Evolutionary conservation across 2,329 filamentous ascomycete species (phyloP).

Genomic region (Atkinsonella hypoxylon): DNA sequence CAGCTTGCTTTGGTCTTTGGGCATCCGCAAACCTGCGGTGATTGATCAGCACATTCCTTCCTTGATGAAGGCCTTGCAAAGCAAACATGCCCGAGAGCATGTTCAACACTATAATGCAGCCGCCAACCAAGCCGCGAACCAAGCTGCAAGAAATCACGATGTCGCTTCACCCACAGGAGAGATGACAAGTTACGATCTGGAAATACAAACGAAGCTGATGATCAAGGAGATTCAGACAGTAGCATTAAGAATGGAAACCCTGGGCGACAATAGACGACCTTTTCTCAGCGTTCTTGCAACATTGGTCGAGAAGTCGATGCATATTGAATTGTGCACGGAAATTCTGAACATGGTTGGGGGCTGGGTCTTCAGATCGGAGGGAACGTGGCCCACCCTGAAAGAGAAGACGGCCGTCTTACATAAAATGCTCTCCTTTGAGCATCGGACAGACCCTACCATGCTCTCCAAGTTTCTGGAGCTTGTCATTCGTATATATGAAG

Average conservation of each 20-base stretch:
- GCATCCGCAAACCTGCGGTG: slow-evolving; percentile 69
- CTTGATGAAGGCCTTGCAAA: slow-evolving; percentile 87
- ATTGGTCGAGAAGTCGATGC: slow-evolving; percentile 87
- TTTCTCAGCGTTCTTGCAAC: slow-evolving; percentile 93
- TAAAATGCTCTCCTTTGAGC: slow-evolving; percentile 96
- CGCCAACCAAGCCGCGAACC: slow-evolving; percentile 35
- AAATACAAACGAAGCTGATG: slow-evolving; percentile 83
- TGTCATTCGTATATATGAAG: slow-evolving; percentile 96
- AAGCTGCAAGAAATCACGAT: slow-evolving; percentile 35
- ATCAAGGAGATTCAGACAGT: slow-evolving; percentile 93
- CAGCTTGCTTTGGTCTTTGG: slow-evolving; percentile 87
- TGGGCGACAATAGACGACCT: slow-evolving; percentile 81
- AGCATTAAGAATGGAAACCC: slow-evolving; percentile 78
- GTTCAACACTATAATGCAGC: slow-evolving; percentile 60
- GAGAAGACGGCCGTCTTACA: slow-evolving; percentile 98
- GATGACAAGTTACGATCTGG: slow-evolving; percentile 64
- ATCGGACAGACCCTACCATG: slow-evolving; percentile 69
- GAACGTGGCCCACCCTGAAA: slow-evolving; percentile 93
- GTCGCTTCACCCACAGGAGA: slow-evolving; percentile 41
- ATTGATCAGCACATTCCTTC: slow-evolving; percentile 81
- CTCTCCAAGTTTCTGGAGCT: slow-evolving; percentile 89
- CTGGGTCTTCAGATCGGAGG: slow-evolving; percentile 93
- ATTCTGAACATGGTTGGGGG: slow-evolving; percentile 86
- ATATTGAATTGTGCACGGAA: slow-evolving; percentile 77
- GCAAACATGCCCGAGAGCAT: slow-evolving; percentile 87